Evolutionary conservation across 805 yeast genomes (phyloP).

Genomic region (Saccharomycopsis fermentans): DNA sequence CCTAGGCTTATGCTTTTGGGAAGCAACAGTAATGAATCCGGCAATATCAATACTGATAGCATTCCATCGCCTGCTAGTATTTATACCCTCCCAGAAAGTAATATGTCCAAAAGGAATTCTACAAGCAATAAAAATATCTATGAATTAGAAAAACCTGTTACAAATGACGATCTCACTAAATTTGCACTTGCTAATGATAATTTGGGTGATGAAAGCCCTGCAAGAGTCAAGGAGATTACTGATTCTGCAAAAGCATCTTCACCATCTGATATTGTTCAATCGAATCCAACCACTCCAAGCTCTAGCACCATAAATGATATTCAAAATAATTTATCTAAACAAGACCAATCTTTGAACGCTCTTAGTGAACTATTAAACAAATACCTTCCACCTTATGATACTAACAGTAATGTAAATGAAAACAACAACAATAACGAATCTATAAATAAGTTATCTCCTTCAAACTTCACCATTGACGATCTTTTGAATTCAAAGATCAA

Average conservation of each 20-base stretch:
- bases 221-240: neutral
- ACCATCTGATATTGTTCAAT: neutral
- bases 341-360: conserved; percentile 15
- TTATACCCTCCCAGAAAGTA: neutral
- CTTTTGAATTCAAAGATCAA: conserved; percentile 5
- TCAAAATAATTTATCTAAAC: conserved; percentile 10
- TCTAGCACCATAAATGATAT: neutral
- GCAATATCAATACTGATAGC: neutral
- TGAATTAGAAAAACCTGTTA: neutral
- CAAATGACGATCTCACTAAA: neutral
- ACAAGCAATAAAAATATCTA: neutral
- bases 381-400: conserved; percentile 6
- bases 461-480: conserved; percentile 16
- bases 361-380: conserved; percentile 13
- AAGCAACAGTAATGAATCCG: neutral
- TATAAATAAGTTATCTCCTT: neutral
- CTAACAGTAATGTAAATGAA: conserved; percentile 12
- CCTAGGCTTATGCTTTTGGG: conserved; percentile 15
- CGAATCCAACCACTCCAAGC: neutral
- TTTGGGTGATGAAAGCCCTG: neutral
- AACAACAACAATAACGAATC: neutral
- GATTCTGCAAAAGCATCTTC: neutral
- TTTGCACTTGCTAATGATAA: neutral
- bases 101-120: neutral
- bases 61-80: conserved; percentile 4